Base-by-base conservation (phyloP, 208 protist genomes). In the Leptomonas seymouri region DNA sequence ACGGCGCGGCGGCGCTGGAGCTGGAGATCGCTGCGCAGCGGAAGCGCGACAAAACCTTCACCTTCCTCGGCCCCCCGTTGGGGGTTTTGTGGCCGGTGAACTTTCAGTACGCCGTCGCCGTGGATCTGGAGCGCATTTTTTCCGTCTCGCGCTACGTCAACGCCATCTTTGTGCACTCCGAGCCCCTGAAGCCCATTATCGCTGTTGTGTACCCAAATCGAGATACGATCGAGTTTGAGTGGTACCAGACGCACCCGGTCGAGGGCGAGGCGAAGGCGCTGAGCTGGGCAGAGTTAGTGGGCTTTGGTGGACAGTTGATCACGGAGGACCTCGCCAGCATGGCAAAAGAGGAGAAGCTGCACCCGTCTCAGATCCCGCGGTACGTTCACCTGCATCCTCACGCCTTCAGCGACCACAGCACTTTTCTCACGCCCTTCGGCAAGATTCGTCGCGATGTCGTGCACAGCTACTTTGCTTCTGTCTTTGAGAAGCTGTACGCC, bases 361-460 rank as follows among this genome's bases (percentile, higher is more conserved):
- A 82, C 66, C 80, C 71, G 9, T 91, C 87, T 15, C 79, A 92
- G 45, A 76, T 92, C 15, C 86, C 87, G 3, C 42, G 55, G 36
- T 84, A 77, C 48, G 76, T 97, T 9, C 92, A 97, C 71, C 67
- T 95, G n/a, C 88, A 97, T 59, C 92, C 92, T 12, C 92, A 97
- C 56, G 58, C 90, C 11, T 97, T 97, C 80, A 80, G 76, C 39
- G 82, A 90, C 54, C 88, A 97, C 74, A 62, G 75, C 48, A 87
- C 66, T 23, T 95, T 95, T 58, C 74, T 95, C 36, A 95, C 86
- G 0, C 85, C 89, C 7, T 93, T 89, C 62, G 89, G 81, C 14
- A 82, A 81, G 45, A 62, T 93, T 7, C 67, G 87, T n/a, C 81
- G 92, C 34, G 57, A 82, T 5, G 80, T 78, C 51, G 64, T 97